Conservation (phyloP, 257 asterid genomes). For the Scutellaria baicalensis region DNA sequence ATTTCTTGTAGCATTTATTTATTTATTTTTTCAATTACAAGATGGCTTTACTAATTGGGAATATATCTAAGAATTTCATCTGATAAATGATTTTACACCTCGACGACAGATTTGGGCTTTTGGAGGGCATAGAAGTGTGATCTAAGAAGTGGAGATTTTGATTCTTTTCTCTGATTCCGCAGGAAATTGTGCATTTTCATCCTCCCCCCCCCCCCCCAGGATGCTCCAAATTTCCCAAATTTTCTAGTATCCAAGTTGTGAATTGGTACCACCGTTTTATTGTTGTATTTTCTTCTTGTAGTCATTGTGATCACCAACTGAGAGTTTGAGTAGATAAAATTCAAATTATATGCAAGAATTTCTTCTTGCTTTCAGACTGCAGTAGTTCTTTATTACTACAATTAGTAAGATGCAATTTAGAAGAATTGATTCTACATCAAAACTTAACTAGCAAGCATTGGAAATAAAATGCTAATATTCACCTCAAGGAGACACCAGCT, state of each 20-base stretch:
- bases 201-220: neutral
- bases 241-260: conserved; percentile 14
- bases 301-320: conserved; percentile 17
- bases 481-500: no score
- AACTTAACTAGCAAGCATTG: no score
- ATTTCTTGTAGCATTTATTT: neutral
- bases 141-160: conserved; percentile 28
- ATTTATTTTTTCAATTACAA: neutral
- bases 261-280: conserved; percentile 10
- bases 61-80: neutral
- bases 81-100: neutral
- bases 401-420: no score
- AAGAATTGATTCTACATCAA: no score
- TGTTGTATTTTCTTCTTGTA: conserved; percentile 18
- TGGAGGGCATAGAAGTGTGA: conserved; percentile 88
- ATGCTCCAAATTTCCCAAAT: conserved; percentile 9
- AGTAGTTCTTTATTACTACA: no score
- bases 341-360: conserved; percentile 18
- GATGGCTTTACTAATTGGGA: neutral
- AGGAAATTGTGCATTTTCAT: neutral
- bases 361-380: neutral
- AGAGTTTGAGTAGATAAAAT: conserved; percentile 29
- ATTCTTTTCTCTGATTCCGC: conserved; percentile 9
- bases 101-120: conserved; percentile 91
- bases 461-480: no score